A percentile compares a stretch with the other conserved stretches of the same genome.
phyloP scores from a whole-genome alignment of 2,329 filamentous ascomycete genomes.

The Beauveria sp. region DNA sequence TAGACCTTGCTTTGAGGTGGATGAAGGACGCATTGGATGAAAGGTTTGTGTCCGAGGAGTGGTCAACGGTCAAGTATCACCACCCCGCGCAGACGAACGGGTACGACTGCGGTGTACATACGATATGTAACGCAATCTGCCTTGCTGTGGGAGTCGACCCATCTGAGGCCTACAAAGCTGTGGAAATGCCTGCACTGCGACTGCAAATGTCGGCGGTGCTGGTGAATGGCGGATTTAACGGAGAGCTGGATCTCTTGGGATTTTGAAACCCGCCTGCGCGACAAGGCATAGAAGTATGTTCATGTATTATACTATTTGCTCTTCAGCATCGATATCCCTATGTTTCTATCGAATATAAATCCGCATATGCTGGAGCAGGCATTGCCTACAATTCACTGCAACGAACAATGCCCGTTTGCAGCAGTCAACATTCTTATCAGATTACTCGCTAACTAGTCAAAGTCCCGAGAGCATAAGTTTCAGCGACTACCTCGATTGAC shows the following conservation, averaged over 20 bases:
- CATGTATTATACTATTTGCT: background rate
- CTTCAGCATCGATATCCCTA: background rate
- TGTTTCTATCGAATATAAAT: background rate
- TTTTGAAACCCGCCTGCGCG: background rate
- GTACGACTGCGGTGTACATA: slow-evolving; percentile 71
- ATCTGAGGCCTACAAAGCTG: slow-evolving; percentile 37
- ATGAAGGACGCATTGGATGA: slow-evolving; percentile 48
- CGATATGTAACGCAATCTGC: slow-evolving; percentile 65
- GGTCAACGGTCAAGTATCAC: slow-evolving; percentile 44
- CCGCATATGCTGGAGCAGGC: background rate
- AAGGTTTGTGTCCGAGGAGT: slow-evolving; percentile 49
- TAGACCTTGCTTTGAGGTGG: slow-evolving; percentile 42
- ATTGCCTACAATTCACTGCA: background rate
- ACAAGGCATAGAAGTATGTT: background rate
- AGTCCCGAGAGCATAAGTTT: background rate
- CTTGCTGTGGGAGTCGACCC: slow-evolving; percentile 47
- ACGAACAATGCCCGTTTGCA: too few relatives aligned
- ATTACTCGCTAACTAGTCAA: background rate
- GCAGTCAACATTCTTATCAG: background rate
- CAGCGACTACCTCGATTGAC: background rate
- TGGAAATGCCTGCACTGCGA: slow-evolving; percentile 52
- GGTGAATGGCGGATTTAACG: slow-evolving; percentile 58
- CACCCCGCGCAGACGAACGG: slow-evolving; percentile 56
- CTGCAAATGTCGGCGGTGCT: slow-evolving; percentile 57
- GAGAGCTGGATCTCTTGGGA: slow-evolving; percentile 43